Evolutionary conservation across 805 yeast genomes (phyloP).

Genomic region (Helenozyma baotianmanensis): DNA sequence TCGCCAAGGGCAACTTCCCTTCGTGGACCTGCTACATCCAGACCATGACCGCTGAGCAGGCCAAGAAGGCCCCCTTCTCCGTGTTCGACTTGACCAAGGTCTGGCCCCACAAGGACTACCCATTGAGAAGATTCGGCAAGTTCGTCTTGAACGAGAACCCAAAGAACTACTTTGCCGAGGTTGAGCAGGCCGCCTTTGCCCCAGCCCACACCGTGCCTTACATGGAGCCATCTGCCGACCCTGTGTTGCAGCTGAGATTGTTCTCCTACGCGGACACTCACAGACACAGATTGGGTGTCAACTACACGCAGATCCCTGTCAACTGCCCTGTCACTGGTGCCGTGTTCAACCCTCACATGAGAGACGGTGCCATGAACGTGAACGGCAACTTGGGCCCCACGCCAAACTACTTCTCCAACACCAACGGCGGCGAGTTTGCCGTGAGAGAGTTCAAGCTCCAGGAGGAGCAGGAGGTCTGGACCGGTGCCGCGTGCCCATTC

Average conservation of each 20-base stretch:
- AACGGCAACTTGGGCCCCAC: constrained; percentile 65
- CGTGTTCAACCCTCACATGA: constrained; percentile 58
- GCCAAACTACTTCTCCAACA: constrained; percentile 69
- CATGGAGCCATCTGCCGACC: constrained; percentile 78
- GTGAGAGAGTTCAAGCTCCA: constrained; percentile 45
- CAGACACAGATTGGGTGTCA: constrained; percentile 73
- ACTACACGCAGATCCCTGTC: constrained; percentile 83
- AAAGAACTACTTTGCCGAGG: constrained; percentile 79
- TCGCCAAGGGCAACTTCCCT: constrained; percentile 74
- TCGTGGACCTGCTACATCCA: constrained; percentile 84
- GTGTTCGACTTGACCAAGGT: constrained; percentile 89
- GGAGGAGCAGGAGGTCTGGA: constrained; percentile 75
- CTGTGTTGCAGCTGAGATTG: constrained; percentile 76
- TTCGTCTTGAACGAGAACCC: constrained; percentile 79
- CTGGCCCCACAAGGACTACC: constrained; percentile 87
- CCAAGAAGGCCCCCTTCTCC: constrained; percentile 69
- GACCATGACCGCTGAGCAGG: constrained; percentile 80
- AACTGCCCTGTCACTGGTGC: constrained; percentile 63
- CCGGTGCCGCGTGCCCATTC: constrained; percentile 76
- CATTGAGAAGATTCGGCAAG: constrained; percentile 81
- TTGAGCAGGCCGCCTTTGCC: constrained; percentile 81
- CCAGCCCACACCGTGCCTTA: constrained; percentile 85
- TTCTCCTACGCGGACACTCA: constrained; percentile 84
- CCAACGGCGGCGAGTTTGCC: constrained; percentile 48
- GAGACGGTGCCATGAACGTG: constrained; percentile 74